A percentile compares a stretch with the other conserved stretches of the same genome.
Evolutionary conservation across 306 rosid species (phyloP).

Genomic region (Medicago arabica): DNA sequence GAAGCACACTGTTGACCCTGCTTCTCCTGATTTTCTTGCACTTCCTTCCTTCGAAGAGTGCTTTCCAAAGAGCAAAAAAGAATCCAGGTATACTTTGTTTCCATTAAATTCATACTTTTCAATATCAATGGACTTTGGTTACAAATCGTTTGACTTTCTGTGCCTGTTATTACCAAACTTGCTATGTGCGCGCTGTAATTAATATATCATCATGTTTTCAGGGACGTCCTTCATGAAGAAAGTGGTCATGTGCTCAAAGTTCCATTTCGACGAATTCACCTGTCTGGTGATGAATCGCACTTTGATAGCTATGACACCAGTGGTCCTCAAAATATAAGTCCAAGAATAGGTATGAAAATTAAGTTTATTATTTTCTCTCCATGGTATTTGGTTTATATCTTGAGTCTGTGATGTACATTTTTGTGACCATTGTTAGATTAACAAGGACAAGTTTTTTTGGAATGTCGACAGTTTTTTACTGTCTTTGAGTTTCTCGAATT

Average conservation of each 20-base stretch:
- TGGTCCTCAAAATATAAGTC: slow-evolving; percentile 88
- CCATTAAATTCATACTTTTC: slow-evolving; percentile 12
- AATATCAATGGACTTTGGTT: neutral
- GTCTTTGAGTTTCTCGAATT: neutral
- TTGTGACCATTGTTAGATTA: neutral
- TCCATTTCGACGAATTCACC: slow-evolving; percentile 86
- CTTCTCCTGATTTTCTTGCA: slow-evolving; percentile 88
- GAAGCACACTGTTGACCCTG: slow-evolving; percentile 82
- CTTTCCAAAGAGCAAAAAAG: slow-evolving; percentile 96
- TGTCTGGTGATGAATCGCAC: slow-evolving; percentile 78
- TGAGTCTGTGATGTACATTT: neutral
- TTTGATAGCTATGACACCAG: slow-evolving; percentile 92
- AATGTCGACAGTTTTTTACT: neutral
- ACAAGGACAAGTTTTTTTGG: neutral
- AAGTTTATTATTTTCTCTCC: neutral
- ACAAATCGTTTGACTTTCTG: slow-evolving; percentile 18
- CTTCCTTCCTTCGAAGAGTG: slow-evolving; percentile 94
- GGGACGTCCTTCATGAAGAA: slow-evolving; percentile 81
- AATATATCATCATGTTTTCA: slow-evolving; percentile 43
- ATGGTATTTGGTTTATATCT: slow-evolving; percentile 2
- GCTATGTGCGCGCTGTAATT: slow-evolving; percentile 19
- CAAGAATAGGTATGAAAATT: slow-evolving; percentile 69
- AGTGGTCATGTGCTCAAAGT: slow-evolving; percentile 87
- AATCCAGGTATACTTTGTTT: slow-evolving; percentile 53
- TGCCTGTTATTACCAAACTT: slow-evolving; percentile 16